Evolutionary conservation across 1,284 basidiomycete species (phyloP).

Genomic region (Trichosporon asahii): DNA sequence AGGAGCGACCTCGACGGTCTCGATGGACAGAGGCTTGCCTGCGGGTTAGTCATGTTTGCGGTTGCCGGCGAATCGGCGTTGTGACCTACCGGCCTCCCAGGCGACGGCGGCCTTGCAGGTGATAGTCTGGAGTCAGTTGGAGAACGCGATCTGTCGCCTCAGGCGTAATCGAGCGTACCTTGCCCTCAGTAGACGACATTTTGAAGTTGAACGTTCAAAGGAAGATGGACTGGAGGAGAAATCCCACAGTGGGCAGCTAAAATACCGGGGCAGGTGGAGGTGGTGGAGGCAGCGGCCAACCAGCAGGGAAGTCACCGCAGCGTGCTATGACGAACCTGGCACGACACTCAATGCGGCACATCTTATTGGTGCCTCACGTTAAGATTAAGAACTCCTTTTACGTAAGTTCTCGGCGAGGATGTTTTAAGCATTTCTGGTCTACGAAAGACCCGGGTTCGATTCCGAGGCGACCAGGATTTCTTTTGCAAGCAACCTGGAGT

Average conservation of each 20-base stretch:
- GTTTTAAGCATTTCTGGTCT: too few relatives aligned
- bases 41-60: neutral
- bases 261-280: neutral
- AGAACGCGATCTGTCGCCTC: too few relatives aligned
- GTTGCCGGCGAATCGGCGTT: neutral
- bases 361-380: too few relatives aligned
- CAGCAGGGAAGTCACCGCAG: neutral
- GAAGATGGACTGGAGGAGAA: neutral
- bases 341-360: neutral
- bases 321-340: neutral
- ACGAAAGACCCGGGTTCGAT: constrained; percentile 7
- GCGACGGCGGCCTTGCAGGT: constrained; percentile 93
- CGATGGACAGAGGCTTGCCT: constrained; percentile 75
- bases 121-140: constrained; percentile 57
- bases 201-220: neutral
- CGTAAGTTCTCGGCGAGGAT: too few relatives aligned
- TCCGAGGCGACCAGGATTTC: neutral
- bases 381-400: too few relatives aligned
- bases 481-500: neutral
- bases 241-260: neutral
- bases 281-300: neutral
- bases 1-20: constrained; percentile 89
- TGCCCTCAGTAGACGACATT: constrained; percentile 22
- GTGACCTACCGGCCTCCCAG: constrained; percentile 74
- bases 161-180: constrained; percentile 8